Evolutionary conservation across 306 rosid genomes (phyloP), one percentile per base, ranked within the genome.

Genomic region (Cicer yamashitae): DNA sequence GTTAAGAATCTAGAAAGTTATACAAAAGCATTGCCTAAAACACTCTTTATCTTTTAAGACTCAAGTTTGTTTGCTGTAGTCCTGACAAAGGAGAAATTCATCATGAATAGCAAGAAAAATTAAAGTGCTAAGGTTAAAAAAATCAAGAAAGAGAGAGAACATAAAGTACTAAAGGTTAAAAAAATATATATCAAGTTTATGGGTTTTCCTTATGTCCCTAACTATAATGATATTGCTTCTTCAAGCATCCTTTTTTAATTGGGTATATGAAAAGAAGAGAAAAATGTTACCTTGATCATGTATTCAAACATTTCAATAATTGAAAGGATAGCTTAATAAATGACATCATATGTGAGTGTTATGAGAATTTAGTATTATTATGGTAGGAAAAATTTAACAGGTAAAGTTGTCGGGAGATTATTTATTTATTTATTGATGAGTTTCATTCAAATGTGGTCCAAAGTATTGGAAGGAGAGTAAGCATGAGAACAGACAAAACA

Each of bases 401-500:
- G 61, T 72, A 76, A 76, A 76, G 75, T 60, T 78, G 79, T 71
- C 70, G 68, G 88, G 13, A 82, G 92, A 88, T 86, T 86, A 81
- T 84, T 90, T 90, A 69, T 58, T 56, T 74, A 65, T 52, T 79
- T 77, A 64, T 62, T 74, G 79, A 61, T 61, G 67, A 51, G 76
- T 77, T 66, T 74, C 69, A 79, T 80, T 86, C 73, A 77, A 66
- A 75, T 82, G 96, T 89, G 91, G 97, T 85, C 91, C 90, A 78
- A 76, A 82, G 76, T 78, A 82, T 72, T 79, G 70, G 72, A 78
- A 67, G 68, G 15, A 66, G 66, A 73, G 79, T 20, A 54, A 67
- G 67, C 62, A 69, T 79, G 76, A 76, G 83, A 86, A 76, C 86
- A 58, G 91, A 86, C 91, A 88, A 83, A 77, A 51, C 76, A 79